These are phyloP conservation scores for Raffaelea ambrosiae DNA, from an alignment of 2,329 filamentous ascomycete species.

Conservation along the genomic window DNA sequence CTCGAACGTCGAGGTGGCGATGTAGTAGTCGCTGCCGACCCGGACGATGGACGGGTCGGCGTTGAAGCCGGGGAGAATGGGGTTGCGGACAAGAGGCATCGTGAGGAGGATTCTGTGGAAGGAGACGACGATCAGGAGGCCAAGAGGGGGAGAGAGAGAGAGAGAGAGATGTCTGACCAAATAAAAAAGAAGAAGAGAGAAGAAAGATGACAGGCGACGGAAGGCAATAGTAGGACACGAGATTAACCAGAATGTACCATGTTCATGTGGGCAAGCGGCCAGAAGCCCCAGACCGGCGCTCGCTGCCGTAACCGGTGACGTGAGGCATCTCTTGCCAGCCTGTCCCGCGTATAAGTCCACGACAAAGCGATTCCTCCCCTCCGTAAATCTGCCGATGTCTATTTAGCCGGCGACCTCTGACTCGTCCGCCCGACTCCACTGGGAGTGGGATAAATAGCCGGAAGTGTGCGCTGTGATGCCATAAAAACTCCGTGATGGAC, in stretches of 20 bases:
- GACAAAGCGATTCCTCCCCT: too few relatives aligned
- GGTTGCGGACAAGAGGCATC: conserved; percentile 27
- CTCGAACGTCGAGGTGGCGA: conserved; percentile 43
- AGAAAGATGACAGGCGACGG: neutral
- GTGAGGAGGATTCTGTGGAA: neutral
- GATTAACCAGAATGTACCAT: neutral
- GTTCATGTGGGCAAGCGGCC: too few relatives aligned
- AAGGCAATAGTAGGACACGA: neutral
- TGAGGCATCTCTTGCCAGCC: too few relatives aligned
- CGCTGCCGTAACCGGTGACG: too few relatives aligned
- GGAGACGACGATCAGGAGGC: neutral
- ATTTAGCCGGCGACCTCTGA: conserved; percentile 10
- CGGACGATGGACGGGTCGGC: conserved; percentile 37
- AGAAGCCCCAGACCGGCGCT: too few relatives aligned
- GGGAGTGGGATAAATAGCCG: too few relatives aligned
- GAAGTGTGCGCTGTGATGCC: too few relatives aligned
- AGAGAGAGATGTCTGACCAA: neutral
- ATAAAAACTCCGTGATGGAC: too few relatives aligned
- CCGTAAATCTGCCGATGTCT: too few relatives aligned
- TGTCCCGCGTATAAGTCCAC: too few relatives aligned
- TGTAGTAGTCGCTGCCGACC: conserved; percentile 32
- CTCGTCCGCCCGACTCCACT: conserved; percentile 1
- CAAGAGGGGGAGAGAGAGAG: neutral
- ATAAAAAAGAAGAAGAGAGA: neutral
- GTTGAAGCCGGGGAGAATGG: conserved; percentile 49